Conservation (phyloP, 2,329 filamentous ascomycete species). For the Fusarium bulbicola region DNA sequence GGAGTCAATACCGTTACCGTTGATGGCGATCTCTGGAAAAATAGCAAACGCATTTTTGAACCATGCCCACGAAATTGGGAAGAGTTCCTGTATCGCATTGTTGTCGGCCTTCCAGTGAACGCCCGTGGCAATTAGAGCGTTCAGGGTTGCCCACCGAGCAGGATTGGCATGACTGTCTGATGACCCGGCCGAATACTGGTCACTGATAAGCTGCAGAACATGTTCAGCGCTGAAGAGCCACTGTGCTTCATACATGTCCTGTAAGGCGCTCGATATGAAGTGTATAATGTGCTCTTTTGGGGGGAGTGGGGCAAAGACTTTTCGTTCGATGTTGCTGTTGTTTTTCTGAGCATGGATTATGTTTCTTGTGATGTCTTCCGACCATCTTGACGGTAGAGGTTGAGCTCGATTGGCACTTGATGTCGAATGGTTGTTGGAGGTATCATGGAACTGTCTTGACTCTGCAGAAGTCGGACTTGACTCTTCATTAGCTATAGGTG, state of each 20-base stretch:
- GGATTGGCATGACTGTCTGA: background rate
- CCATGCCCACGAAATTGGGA: background rate
- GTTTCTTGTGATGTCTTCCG: background rate
- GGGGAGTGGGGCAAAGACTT: background rate
- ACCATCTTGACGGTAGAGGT: background rate
- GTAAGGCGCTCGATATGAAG: background rate
- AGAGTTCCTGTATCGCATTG: background rate
- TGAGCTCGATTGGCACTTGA: background rate
- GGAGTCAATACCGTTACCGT: background rate
- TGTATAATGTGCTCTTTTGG: background rate
- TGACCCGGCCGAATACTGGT: background rate
- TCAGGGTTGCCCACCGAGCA: background rate
- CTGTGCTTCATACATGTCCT: background rate
- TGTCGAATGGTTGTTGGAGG: fast-evolving
- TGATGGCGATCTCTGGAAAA: background rate
- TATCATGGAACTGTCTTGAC: fast-evolving
- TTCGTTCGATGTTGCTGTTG: background rate
- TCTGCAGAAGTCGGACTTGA: fast-evolving
- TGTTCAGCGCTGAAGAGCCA: background rate
- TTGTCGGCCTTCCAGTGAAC: background rate
- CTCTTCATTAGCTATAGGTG: fast-evolving
- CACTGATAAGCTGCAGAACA: background rate
- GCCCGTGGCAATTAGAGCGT: background rate
- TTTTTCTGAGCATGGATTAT: background rate
- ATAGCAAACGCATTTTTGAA: background rate